Evolutionary conservation across 305 asterid genomes (phyloP).

Genomic region (Solanum hybrid): DNA sequence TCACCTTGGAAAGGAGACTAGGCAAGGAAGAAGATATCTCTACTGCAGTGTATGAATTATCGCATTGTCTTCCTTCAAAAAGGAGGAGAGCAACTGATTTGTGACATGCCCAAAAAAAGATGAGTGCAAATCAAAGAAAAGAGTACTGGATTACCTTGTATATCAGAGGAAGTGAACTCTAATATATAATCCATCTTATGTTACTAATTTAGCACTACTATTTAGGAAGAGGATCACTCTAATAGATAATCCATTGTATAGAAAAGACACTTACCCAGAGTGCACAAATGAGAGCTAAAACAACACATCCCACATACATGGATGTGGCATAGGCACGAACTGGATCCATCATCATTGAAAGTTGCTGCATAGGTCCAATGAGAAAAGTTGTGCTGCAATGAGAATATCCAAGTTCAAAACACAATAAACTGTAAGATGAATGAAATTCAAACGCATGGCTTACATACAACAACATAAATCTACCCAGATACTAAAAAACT

Average conservation of each 20-base stretch:
- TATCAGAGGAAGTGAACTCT: background rate
- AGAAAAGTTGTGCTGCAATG: slow-evolving; percentile 90
- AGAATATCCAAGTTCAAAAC: slow-evolving; percentile 28
- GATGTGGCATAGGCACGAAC: slow-evolving; percentile 66
- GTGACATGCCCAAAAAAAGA: background rate
- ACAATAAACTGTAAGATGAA: slow-evolving; percentile 10
- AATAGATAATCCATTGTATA: too few species aligned
- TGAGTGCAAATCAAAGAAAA: background rate
- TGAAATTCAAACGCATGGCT: background rate
- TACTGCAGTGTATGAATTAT: background rate
- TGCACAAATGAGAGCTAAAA: slow-evolving; percentile 82
- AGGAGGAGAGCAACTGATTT: background rate
- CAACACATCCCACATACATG: slow-evolving; percentile 58
- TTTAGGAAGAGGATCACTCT: background rate
- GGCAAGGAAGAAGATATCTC: background rate
- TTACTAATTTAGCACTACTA: background rate
- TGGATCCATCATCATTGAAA: slow-evolving; percentile 85
- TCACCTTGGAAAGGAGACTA: background rate
- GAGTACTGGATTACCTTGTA: background rate
- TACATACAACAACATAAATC: background rate
- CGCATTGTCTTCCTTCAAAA: background rate
- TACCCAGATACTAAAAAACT: slow-evolving; percentile 2
- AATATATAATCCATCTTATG: background rate
- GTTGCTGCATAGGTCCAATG: slow-evolving; percentile 62
- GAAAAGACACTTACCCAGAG: slow-evolving; percentile 50